Evolutionary conservation across 495 filamentous ascomycete species (phyloP).

Genomic region (Penicillium parvum): DNA sequence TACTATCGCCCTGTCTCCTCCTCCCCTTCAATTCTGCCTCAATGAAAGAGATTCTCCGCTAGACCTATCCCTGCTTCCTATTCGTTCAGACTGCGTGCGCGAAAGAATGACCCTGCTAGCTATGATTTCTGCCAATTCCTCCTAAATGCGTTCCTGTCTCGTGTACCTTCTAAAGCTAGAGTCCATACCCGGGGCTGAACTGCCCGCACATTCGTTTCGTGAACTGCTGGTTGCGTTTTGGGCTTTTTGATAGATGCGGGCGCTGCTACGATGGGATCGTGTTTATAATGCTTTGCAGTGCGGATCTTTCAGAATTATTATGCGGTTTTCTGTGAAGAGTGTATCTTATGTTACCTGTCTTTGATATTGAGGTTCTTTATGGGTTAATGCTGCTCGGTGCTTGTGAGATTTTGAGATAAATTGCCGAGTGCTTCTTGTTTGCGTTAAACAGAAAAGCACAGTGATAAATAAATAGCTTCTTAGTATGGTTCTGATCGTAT

Average conservation of each 20-base stretch:
- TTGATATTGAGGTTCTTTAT: no score
- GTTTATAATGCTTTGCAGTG: constrained; percentile 5
- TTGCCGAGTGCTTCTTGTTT: no score
- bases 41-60: constrained; percentile 11
- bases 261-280: background rate
- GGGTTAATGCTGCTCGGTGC: no score
- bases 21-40: background rate
- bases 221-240: background rate
- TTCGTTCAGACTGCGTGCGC: background rate
- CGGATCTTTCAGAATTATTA: background rate
- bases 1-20: background rate
- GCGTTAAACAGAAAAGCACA: no score
- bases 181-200: constrained; percentile 17
- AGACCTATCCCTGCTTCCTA: constrained; percentile 2
- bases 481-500: no score
- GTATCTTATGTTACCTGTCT: no score
- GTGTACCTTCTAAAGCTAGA: constrained; percentile 12
- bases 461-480: no score
- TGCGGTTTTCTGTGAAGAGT: background rate
- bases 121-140: no score
- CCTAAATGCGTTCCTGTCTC: no score
- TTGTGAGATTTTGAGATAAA: no score
- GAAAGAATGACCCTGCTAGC: constrained; percentile 15
- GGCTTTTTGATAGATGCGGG: constrained; percentile 8
- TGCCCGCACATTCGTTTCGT: constrained; percentile 15